These are phyloP conservation scores for Nannochloropsis salina DNA, from an alignment of 108 stramenopile genomes.

Conservation along the genomic window DNA sequence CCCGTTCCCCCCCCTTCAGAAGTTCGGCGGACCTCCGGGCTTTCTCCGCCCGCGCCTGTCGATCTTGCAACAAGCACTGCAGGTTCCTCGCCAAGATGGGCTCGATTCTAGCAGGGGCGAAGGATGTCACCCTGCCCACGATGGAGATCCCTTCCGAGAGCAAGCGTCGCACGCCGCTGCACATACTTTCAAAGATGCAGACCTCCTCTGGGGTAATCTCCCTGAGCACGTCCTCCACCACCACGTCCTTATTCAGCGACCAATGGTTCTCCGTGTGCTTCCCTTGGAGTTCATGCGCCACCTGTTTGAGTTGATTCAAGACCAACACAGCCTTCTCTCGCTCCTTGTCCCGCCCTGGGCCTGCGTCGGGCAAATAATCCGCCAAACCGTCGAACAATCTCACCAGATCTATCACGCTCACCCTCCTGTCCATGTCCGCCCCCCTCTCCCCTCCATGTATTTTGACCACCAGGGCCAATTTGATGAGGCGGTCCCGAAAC, in stretches of 20 bases:
- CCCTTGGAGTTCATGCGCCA: not conserved
- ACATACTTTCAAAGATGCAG: conserved; percentile 3
- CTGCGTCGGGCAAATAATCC: not conserved
- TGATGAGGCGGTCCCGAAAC: not conserved
- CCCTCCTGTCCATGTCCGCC: not conserved
- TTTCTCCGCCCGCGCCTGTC: not conserved
- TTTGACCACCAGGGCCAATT: not conserved
- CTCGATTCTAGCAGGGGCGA: conserved; percentile 15
- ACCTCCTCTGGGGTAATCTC: not conserved
- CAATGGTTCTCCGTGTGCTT: conserved; percentile 3
- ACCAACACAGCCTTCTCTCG: not conserved
- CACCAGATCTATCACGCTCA: conserved; percentile 17
- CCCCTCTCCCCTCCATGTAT: not conserved
- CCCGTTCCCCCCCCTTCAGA: not conserved
- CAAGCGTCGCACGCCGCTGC: conserved; percentile 8
- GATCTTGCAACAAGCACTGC: not conserved
- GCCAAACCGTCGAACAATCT: not conserved
- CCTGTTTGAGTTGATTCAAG: not conserved
- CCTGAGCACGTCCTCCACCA: not conserved
- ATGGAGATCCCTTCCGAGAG: not conserved
- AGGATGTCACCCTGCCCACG: not conserved
- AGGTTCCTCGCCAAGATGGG: conserved; percentile 7
- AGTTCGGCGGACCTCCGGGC: not conserved
- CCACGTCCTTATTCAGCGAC: not conserved
- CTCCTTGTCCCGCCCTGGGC: not conserved